Base-by-base conservation (phyloP, 2,329 filamentous ascomycete genomes). In the Anisogramma anomala region DNA sequence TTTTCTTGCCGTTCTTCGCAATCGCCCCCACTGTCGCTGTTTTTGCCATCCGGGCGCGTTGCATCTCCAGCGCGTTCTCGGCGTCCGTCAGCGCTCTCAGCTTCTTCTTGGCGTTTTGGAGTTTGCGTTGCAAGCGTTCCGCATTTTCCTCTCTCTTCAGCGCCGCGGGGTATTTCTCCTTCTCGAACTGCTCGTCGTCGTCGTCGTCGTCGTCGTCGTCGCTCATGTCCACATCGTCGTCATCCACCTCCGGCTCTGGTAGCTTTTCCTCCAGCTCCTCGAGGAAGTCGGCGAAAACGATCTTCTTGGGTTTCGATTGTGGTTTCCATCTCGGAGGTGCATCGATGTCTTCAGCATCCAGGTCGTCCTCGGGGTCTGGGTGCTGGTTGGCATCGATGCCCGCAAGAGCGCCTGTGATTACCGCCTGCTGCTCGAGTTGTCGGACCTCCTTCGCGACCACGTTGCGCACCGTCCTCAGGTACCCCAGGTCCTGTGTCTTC, bases 401-500 rank as follows among this genome's bases (percentile, higher is more conserved):
- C 4, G 51, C 54, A n/a, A 53, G 51, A 3, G 46, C 38, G 32
- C 59, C 61, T 5, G 69, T 61, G 3, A 73, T 54, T 7, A 74
- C 62, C 2, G 71, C 61, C 44, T 69, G 64, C 58, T 74, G 65
- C 59, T 79, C 69, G 19, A 82, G 54, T 39, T 52, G 58, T 30
- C 63, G 62, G 2, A 78, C 69, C 49, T 82, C 74, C 53, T 78
- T 79, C 43, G 62, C 55, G 3, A 71, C 66, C 19, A 77, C 66
- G 49, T 77, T 79, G 42, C 72, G 64, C 65, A 76, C 72, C 17
- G 75, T 78, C 47, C 78, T 63, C 19, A 82, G 56, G 55, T 82
- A 82, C 2, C 71, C 77, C 22, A 79, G 57, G 52, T 83, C 79
- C 58, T 83, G 79, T 2, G 77, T 82, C 64, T 82, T 83, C 48